phyloP scores from a whole-genome alignment of 148 eudicot species.

The Vaccinium vitisidaea region DNA sequence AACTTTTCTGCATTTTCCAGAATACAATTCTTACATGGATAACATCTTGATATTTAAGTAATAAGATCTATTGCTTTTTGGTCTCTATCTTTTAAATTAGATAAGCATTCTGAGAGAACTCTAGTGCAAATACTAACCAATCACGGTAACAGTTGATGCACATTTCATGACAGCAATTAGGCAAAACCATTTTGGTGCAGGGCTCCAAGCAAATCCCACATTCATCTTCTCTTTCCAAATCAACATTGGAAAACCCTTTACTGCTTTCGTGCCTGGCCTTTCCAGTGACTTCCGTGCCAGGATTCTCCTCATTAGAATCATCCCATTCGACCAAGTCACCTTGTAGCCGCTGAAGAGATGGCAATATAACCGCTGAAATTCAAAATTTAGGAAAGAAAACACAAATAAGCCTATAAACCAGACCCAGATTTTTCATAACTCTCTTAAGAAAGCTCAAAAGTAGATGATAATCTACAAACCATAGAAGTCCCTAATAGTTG shows the following conservation, averaged over 20 bases:
- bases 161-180: constrained; percentile 83
- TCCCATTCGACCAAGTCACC: constrained; percentile 51
- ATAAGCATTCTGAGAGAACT: neutral
- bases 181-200: constrained; percentile 75
- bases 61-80: neutral
- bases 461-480: constrained; percentile 36
- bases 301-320: constrained; percentile 16
- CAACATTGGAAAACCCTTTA: constrained; percentile 30
- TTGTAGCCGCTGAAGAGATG: constrained; percentile 66
- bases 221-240: constrained; percentile 74
- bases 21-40: neutral
- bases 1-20: neutral
- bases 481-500: constrained; percentile 70
- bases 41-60: neutral
- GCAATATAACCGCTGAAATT: constrained; percentile 71
- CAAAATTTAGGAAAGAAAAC: neutral
- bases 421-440: neutral
- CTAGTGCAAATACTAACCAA: constrained; percentile 38
- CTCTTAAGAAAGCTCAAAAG: neutral
- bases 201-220: constrained; percentile 83
- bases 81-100: neutral
- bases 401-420: neutral
- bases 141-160: constrained; percentile 80
- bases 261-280: constrained; percentile 32
- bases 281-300: constrained; percentile 18